Evolutionary conservation across 2,329 filamentous ascomycete species (phyloP).

Genomic region (Aschersonia sp.): DNA sequence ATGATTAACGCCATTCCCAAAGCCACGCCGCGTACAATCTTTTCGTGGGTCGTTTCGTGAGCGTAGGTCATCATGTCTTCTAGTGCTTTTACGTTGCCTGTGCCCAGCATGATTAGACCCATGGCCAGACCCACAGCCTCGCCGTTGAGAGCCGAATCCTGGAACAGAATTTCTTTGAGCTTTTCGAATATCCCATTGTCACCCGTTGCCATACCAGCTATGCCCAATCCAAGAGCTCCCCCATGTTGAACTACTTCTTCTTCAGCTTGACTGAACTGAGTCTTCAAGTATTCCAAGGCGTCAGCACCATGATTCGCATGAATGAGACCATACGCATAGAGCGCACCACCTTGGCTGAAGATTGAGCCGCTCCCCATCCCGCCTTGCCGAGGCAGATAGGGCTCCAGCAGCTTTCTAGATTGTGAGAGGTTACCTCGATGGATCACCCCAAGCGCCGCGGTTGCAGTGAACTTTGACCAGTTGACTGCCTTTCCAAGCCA

Average conservation of each 20-base stretch:
- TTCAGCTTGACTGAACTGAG: slow-evolving; percentile 58
- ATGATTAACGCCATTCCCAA: slow-evolving; percentile 97
- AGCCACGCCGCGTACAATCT: slow-evolving; percentile 90
- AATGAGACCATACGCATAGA: slow-evolving; percentile 90
- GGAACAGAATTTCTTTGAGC: slow-evolving; percentile 75
- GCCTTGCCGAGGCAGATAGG: slow-evolving; percentile 73
- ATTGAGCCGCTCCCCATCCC: slow-evolving; percentile 68
- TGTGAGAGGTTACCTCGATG: slow-evolving; percentile 91
- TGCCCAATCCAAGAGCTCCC: slow-evolving; percentile 84
- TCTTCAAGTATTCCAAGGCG: slow-evolving; percentile 66
- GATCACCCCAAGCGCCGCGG: slow-evolving; percentile 88
- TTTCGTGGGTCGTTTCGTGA: slow-evolving; percentile 96
- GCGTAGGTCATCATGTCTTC: slow-evolving; percentile 97
- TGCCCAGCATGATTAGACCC: slow-evolving; percentile 96
- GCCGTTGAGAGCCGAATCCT: slow-evolving; percentile 89
- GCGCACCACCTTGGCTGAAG: slow-evolving; percentile 89
- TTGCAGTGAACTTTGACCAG: slow-evolving; percentile 98
- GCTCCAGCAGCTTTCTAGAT: slow-evolving; percentile 82
- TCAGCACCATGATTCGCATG: slow-evolving; percentile 95
- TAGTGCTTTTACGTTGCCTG: slow-evolving; percentile 84
- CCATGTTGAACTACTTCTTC: slow-evolving; percentile 96
- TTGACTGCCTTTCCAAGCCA: slow-evolving; percentile 98
- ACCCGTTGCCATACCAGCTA: slow-evolving; percentile 94
- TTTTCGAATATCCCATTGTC: slow-evolving; percentile 83
- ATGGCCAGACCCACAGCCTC: slow-evolving; percentile 92